These are phyloP conservation scores for Oidium heveae DNA, from an alignment of 2,329 filamentous ascomycete species.

Conservation along the genomic window DNA sequence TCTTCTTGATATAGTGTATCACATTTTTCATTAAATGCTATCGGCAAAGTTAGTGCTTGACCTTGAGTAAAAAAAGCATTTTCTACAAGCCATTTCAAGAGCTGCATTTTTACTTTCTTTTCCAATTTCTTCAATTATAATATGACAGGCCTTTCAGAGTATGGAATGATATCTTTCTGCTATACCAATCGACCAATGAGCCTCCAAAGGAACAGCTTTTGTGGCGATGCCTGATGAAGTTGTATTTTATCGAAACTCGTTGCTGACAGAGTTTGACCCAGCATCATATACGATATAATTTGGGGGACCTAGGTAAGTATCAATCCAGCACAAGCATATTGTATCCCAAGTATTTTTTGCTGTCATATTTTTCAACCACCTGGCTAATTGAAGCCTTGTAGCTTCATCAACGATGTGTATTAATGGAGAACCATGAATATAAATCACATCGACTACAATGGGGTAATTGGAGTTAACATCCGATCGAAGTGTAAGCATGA, in stretches of 20 bases:
- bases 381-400: not conserved
- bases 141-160: not conserved
- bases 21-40: too few species aligned
- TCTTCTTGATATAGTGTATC: too few species aligned
- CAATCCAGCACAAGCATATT: not conserved
- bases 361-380: not conserved
- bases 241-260: not conserved
- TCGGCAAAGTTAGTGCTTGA: too few species aligned
- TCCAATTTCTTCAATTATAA: not conserved
- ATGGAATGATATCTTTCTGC: not conserved
- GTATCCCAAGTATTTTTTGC: not conserved
- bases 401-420: constrained; percentile 1
- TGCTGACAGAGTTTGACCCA: not conserved
- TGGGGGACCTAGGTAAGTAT: not conserved
- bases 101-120: too few species aligned
- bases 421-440: not conserved
- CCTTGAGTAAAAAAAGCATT: too few species aligned
- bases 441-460: constrained; percentile 1
- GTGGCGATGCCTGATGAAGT: not conserved
- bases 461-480: constrained; percentile 1
- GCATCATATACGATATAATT: not conserved
- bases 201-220: not conserved
- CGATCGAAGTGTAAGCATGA: not conserved
- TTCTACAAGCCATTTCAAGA: too few species aligned
- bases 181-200: not conserved